Base-by-base conservation (phyloP, 2,329 filamentous ascomycete genomes). In the Chaetomiaceae sp. region DNA sequence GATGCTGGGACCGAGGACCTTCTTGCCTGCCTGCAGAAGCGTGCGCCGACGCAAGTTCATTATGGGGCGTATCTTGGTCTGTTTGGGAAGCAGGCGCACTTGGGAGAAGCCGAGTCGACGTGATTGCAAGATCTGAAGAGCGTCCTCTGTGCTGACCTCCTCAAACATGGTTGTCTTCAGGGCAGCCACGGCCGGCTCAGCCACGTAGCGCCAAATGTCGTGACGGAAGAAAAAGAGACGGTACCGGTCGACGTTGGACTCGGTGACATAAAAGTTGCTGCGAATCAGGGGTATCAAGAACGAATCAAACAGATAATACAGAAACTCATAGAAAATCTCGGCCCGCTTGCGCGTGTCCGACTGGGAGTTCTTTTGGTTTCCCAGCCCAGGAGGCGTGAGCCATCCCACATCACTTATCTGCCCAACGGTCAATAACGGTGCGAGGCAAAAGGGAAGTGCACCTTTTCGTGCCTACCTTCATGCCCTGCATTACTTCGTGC, bases 301-400 rank as follows among this genome's bases (percentile, higher is more conserved):
- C 0, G 91, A 96, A 67, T 99, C 93, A 62, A 99, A 93, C 4
- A 95, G 58, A 65, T 91, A 99, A 70, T 96, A 97, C 6, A 97
- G 62, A 51, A 97, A 83, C 65, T 99, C 93, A 47, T 83, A 70
- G 43, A 96, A 80, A 0, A 97, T 75, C 62, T 96, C 87, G 21
- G 72, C 73, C 10, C 91, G 83, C 67, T 96, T 97, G 6, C 72
- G 70, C 25, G 79, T 73, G 63, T 97, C 92, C 0, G 85, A 83
- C 53, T 76, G 73, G 53, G 86, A 86, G 44, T 86, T 72, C 48
- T 85, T 91, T 9, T 66, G 62, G 2, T 65, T 66, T 13, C 65
- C 60, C 1, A 75, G 64, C 12, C 67, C 68, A 1, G 78, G 77
- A 30, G 81, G 77, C 17, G 73, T 73, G 45, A 96, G 79, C 93